A percentile compares a stretch with the other conserved stretches of the same genome.
Conservation (phyloP, 2,329 filamentous ascomycete species). For the Monilinia fructicola region DNA sequence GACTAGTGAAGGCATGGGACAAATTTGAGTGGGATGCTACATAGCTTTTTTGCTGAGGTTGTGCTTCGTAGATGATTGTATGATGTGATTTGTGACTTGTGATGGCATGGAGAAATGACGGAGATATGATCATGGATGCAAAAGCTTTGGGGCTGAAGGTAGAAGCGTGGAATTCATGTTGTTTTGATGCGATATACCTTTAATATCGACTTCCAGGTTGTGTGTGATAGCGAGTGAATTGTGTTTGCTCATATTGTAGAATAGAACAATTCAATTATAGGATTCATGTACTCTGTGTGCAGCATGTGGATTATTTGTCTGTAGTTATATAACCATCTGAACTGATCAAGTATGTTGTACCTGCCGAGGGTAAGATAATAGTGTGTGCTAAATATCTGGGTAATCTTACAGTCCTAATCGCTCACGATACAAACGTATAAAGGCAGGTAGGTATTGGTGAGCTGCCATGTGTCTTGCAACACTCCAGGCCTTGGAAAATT, state of each 20-base stretch:
- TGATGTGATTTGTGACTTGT: slow-evolving; percentile 16
- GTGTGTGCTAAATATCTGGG: too few relatives aligned
- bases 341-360: too few relatives aligned
- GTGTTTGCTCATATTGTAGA: background rate
- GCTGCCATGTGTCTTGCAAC: too few relatives aligned
- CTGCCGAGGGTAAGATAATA: too few relatives aligned
- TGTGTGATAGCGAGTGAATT: background rate
- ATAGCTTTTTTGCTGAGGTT: background rate
- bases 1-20: slow-evolving; percentile 15
- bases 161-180: slow-evolving; percentile 9
- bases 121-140: background rate
- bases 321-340: too few relatives aligned
- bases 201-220: background rate
- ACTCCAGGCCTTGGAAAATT: too few relatives aligned
- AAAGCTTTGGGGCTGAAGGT: slow-evolving; percentile 7
- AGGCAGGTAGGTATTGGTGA: too few relatives aligned
- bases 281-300: background rate
- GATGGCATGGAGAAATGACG: slow-evolving; percentile 14
- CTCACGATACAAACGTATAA: too few relatives aligned
- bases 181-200: slow-evolving; percentile 5
- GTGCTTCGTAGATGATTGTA: slow-evolving; percentile 9
- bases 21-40: background rate
- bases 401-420: too few relatives aligned
- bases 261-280: background rate
- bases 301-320: too few relatives aligned